Conservation (phyloP, 306 rosid species). For the Casuarina glauca region DNA sequence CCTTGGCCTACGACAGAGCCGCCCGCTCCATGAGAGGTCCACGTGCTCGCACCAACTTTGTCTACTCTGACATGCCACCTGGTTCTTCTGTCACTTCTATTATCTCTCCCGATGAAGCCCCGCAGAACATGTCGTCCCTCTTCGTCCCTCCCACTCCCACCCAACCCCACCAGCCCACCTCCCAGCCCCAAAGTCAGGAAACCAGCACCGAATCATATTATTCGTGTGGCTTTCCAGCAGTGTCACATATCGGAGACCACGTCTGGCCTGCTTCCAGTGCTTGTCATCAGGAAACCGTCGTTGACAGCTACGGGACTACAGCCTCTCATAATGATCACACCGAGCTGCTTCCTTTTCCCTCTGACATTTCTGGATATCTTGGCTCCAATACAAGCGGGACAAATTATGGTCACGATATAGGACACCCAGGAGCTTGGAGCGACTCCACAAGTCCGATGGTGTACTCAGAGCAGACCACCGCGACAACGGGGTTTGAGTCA, state of each 20-base stretch:
- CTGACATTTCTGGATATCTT: slow-evolving; percentile 8
- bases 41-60: slow-evolving; percentile 58
- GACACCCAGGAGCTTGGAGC: not conserved
- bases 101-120: slow-evolving; percentile 42
- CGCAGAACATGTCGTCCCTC: slow-evolving; percentile 16
- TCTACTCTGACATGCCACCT: slow-evolving; percentile 47
- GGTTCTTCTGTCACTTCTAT: slow-evolving; percentile 53
- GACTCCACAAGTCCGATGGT: slow-evolving; percentile 3
- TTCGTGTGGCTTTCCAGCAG: slow-evolving; percentile 12
- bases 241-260: slow-evolving; percentile 3
- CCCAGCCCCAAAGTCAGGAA: not conserved
- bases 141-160: slow-evolving; percentile 13
- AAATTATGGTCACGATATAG: slow-evolving; percentile 28
- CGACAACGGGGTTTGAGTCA: not conserved
- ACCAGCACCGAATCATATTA: not conserved
- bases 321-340: not conserved
- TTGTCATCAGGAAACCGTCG: not conserved
- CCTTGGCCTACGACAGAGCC: slow-evolving; percentile 53
- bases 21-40: slow-evolving; percentile 62
- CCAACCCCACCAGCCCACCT: not conserved
- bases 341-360: slow-evolving; percentile 60
- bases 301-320: not conserved
- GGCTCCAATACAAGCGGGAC: not conserved
- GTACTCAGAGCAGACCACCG: slow-evolving; percentile 23
- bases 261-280: slow-evolving; percentile 15